Conservation (phyloP, 306 rosid species). For the Erythrophleum fordii region DNA sequence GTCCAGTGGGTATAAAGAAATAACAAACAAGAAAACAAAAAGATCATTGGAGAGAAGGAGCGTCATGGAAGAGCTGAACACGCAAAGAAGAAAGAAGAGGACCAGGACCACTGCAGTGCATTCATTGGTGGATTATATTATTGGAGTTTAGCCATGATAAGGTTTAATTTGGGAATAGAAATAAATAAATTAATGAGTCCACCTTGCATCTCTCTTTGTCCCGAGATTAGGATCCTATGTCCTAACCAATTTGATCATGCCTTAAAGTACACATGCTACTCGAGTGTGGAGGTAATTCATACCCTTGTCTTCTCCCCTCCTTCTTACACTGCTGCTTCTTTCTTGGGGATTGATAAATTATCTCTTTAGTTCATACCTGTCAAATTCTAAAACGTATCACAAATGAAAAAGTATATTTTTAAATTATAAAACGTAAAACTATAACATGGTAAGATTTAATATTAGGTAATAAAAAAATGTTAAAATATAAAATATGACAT, state of each 20-base stretch:
- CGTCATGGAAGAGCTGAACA: conserved; percentile 8
- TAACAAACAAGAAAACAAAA: conserved; percentile 21
- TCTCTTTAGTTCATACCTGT: no score
- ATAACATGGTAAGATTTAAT: no score
- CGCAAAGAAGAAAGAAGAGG: conserved; percentile 11
- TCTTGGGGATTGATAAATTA: no score
- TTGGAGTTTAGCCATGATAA: conserved; percentile 6
- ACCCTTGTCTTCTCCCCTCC: background rate
- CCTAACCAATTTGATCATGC: conserved; percentile 37
- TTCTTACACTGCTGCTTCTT: background rate
- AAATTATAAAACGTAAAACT: no score
- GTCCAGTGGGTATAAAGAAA: conserved; percentile 14
- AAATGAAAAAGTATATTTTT: no score
- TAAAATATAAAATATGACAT: no score
- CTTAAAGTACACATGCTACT: conserved; percentile 41
- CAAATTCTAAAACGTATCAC: no score
- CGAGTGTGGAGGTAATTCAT: conserved; percentile 29
- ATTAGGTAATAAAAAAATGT: no score
- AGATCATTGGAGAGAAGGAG: conserved; percentile 22
- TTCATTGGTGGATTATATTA: background rate
- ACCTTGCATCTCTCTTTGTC: background rate
- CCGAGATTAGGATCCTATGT: conserved; percentile 14
- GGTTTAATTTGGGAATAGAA: background rate
- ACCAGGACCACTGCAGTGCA: conserved; percentile 6
- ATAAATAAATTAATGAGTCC: background rate